Evolutionary conservation across 2,329 filamentous ascomycete species (phyloP), one percentile per base, ranked within the genome.

Genomic region (Fusarium multiceps): DNA sequence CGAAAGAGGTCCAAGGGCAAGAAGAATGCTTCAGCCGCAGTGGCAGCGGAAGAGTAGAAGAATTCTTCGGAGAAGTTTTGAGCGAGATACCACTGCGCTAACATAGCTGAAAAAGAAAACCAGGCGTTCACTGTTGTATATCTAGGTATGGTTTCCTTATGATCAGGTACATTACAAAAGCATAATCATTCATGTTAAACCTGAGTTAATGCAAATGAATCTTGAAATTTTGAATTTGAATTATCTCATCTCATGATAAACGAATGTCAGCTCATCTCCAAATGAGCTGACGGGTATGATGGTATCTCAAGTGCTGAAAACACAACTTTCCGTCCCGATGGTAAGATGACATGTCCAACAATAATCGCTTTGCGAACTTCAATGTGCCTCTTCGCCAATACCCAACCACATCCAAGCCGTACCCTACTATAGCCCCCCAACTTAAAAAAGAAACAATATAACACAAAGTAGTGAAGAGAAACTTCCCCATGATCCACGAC

Each of bases 1-100:
- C 79, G 84, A 76, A 87, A 85, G 82, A 83, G 85, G 73, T 84
- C 84, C 55, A 84, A 82, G 75, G 78, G 78, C 55, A 82, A 80
- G 64, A 82, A 82, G 63, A 62, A 56, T 40, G 55, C 41, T 72
- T 80, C 77, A 69, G 76, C 66, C 11, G 78, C 64, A 12, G 72
- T 62, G 9, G 70, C 65, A 51, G 56, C 59, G 40, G 71, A 74
- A 49, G 68, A 60, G 48, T 76, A 60, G 53, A 59, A 37, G 59
- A 27, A 45, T 51, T 30, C 49, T 42, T 42, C 45, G 53, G 48
- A 42, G 60, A 28, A 25, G 43, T 46, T 60, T 67, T 62, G 55
- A 55, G 61, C 41, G 51, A 71, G 63, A 74, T 72, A 71, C 63
- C 68, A 65, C 59, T 59, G 54, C 59, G 47, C 53, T 65, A 64